Conservation (phyloP, 768 basidiomycete genomes). For the Pleurotus pulmonarius region DNA sequence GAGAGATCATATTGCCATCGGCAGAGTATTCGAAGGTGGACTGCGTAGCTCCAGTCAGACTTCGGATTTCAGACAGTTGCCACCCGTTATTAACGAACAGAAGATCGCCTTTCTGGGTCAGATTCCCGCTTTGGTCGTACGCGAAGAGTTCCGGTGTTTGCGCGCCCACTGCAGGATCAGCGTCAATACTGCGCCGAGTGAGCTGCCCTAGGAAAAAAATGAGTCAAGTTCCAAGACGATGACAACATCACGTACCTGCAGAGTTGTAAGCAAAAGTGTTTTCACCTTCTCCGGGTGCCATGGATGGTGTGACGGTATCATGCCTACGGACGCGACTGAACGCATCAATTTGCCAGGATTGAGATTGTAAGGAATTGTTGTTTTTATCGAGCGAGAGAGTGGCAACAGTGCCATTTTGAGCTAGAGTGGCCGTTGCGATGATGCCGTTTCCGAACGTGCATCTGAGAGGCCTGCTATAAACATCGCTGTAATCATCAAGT, state of each 20-base stretch:
- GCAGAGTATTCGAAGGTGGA: not conserved
- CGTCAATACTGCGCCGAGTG: not conserved
- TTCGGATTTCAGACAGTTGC: slow-evolving; percentile 9
- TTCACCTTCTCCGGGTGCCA: not conserved
- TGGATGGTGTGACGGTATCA: not conserved
- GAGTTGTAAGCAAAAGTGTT: slow-evolving; percentile 3
- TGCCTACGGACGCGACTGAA: not conserved
- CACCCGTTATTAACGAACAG: slow-evolving; percentile 10
- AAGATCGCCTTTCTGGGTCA: slow-evolving; percentile 5
- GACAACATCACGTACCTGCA: not conserved
- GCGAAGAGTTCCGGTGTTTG: not conserved
- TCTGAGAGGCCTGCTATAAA: not conserved
- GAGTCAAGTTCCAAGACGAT: not conserved
- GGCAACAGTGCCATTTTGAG: not conserved
- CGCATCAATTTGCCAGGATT: not conserved
- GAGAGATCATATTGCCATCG: slow-evolving; percentile 1
- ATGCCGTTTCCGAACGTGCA: slow-evolving; percentile 4
- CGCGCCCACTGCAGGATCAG: not conserved
- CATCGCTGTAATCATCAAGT: not conserved
- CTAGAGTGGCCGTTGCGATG: not conserved
- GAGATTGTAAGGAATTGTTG: not conserved
- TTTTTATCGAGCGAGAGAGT: not conserved
- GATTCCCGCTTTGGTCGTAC: slow-evolving; percentile 10
- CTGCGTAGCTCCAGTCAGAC: not conserved
- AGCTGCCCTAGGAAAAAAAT: not conserved